Evolutionary conservation across 2,329 filamentous ascomycete species (phyloP).

Genomic region (Neonectria coccinea): DNA sequence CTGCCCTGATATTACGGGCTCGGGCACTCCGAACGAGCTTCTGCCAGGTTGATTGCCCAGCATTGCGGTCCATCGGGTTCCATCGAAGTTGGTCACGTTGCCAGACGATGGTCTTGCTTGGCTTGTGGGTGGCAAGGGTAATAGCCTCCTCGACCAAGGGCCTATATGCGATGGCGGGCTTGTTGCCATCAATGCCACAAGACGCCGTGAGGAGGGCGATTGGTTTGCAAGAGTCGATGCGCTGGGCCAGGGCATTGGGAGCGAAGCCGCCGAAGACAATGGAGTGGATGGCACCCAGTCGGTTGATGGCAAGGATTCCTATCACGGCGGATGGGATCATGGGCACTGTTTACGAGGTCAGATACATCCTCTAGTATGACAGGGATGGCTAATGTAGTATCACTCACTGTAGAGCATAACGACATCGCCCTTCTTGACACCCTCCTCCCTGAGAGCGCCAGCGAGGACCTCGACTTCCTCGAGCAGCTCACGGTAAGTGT

Average conservation of each 20-base stretch:
- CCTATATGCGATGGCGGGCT: constrained; percentile 82
- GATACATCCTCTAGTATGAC: background rate
- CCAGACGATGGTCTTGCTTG: constrained; percentile 81
- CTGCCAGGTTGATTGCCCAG: constrained; percentile 84
- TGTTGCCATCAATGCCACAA: constrained; percentile 89
- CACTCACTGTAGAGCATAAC: constrained; percentile 89
- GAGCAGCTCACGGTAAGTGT: constrained; percentile 81
- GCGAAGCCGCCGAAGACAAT: constrained; percentile 96
- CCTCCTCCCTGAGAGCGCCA: constrained; percentile 83
- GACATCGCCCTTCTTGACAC: constrained; percentile 84
- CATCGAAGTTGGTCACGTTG: constrained; percentile 82
- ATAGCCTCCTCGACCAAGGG: constrained; percentile 82
- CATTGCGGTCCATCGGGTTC: constrained; percentile 74
- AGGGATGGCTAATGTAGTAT: background rate
- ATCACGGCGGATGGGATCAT: constrained; percentile 94
- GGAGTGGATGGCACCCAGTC: constrained; percentile 88
- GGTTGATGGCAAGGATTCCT: constrained; percentile 83
- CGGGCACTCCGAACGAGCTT: constrained; percentile 77
- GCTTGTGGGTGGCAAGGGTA: constrained; percentile 75
- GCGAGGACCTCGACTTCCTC: constrained; percentile 85
- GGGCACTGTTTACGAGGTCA: constrained; percentile 72
- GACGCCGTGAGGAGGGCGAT: constrained; percentile 86
- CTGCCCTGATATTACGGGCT: constrained; percentile 74
- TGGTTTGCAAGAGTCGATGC: constrained; percentile 85
- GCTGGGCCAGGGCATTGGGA: constrained; percentile 81